phyloP scores from a whole-genome alignment of 1,284 basidiomycete species.

The Erythrobasidium hasegawianum region DNA sequence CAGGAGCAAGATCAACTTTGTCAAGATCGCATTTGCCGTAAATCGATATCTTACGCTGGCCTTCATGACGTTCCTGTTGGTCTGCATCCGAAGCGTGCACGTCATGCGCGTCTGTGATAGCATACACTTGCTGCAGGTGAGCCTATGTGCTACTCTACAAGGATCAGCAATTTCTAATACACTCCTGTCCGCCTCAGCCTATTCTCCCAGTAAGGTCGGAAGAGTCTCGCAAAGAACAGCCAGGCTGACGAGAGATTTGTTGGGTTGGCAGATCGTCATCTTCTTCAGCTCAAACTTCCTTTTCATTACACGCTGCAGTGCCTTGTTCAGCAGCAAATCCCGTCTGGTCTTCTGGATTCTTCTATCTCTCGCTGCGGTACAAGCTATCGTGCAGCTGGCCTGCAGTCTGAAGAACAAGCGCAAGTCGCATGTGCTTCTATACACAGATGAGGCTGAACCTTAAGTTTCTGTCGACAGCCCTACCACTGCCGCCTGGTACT shows the following conservation, averaged over 20 bases:
- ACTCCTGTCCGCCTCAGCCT: too few species aligned
- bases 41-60: constrained; percentile 29
- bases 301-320: constrained; percentile 13
- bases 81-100: constrained; percentile 9
- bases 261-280: constrained; percentile 18
- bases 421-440: too few species aligned
- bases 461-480: constrained; percentile 9
- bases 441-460: too few species aligned
- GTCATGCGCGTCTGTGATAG: constrained; percentile 9
- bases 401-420: constrained; percentile 32
- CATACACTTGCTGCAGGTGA: constrained; percentile 25
- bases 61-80: constrained; percentile 17
- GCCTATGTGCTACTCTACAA: too few species aligned
- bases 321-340: constrained; percentile 15
- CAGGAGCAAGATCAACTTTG: background rate
- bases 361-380: constrained; percentile 12
- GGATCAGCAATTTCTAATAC: too few species aligned
- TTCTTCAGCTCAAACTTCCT: constrained; percentile 32
- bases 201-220: constrained; percentile 24
- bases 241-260: too few species aligned
- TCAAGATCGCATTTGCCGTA: constrained; percentile 25
- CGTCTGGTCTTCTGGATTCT: constrained; percentile 18
- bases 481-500: constrained; percentile 19
- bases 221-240: too few species aligned
- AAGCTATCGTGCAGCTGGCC: constrained; percentile 16